phyloP scores from a whole-genome alignment of 176 grass and related monocot species.

The Urochloa ruziziensis region DNA sequence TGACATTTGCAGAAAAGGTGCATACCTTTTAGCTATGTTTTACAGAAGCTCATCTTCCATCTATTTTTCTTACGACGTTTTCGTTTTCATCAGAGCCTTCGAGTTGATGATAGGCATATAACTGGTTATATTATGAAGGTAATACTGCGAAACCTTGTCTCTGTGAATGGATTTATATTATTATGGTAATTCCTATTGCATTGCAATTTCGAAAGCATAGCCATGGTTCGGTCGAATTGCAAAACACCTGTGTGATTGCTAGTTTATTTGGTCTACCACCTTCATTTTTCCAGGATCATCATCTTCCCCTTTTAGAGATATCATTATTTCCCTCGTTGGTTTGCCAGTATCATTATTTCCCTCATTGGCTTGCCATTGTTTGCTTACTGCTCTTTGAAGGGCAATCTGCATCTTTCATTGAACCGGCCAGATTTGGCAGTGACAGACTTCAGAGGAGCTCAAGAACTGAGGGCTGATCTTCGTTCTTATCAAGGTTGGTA shows the following conservation, averaged over 20 bases:
- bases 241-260: not conserved
- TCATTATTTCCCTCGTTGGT: not conserved
- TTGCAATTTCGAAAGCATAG: conserved; percentile 15
- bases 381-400: conserved; percentile 46
- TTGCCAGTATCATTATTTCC: not conserved
- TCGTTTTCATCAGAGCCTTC: conserved; percentile 65
- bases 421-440: conserved; percentile 91
- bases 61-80: conserved; percentile 22
- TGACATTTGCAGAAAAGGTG: conserved; percentile 94
- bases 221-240: not conserved
- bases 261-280: conserved; percentile 11
- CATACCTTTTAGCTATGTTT: not conserved
- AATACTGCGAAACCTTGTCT: conserved; percentile 34
- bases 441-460: conserved; percentile 88
- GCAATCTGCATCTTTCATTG: conserved; percentile 79
- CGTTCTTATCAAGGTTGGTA: conserved; percentile 91
- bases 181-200: not conserved
- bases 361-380: conserved; percentile 19
- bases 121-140: conserved; percentile 99
- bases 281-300: not conserved
- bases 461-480: conserved; percentile 89
- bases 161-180: not conserved
- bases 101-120: conserved; percentile 95
- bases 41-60: not conserved
- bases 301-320: conserved; percentile 1